Conservation (phyloP, 2,329 filamentous ascomycete genomes). For the Capronia americana region DNA sequence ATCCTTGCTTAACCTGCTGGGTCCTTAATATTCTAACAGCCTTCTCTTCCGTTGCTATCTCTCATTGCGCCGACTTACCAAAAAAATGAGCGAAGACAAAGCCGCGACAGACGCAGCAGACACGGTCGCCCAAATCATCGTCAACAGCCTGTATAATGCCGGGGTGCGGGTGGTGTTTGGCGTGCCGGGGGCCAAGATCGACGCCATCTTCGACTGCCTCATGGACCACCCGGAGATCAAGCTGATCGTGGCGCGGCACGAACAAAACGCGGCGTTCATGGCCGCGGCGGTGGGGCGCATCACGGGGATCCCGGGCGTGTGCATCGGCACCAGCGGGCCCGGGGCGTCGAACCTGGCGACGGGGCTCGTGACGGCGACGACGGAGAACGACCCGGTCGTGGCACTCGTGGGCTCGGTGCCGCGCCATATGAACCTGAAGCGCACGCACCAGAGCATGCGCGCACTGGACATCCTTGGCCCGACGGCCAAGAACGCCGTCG, state of each 20-base stretch:
- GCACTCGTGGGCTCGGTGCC: conserved; percentile 58
- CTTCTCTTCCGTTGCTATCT: background rate
- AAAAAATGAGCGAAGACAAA: conserved; percentile 35
- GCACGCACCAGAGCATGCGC: conserved; percentile 57
- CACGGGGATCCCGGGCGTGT: conserved; percentile 55
- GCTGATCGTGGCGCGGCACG: conserved; percentile 56
- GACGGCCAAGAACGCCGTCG: conserved; percentile 52
- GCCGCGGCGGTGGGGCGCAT: conserved; percentile 56
- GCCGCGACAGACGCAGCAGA: background rate
- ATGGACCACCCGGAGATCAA: conserved; percentile 56
- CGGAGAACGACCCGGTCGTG: conserved; percentile 56
- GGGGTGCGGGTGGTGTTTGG: conserved; percentile 57
- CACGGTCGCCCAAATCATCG: conserved; percentile 37
- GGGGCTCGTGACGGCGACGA: conserved; percentile 56
- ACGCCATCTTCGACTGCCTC: conserved; percentile 57
- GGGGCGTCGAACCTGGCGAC: conserved; percentile 57
- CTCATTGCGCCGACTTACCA: background rate
- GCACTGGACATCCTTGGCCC: conserved; percentile 54
- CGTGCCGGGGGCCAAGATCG: conserved; percentile 43
- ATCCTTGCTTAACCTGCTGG: background rate
- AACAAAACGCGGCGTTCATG: conserved; percentile 60
- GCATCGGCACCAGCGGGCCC: conserved; percentile 56
- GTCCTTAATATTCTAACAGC: background rate
- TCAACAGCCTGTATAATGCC: conserved; percentile 47
- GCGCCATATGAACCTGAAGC: conserved; percentile 52